A percentile compares a stretch with the other conserved stretches of the same genome.
These are phyloP conservation scores for Arthrinium puccinioides DNA, from an alignment of 2,329 filamentous ascomycete species.

Conservation along the genomic window DNA sequence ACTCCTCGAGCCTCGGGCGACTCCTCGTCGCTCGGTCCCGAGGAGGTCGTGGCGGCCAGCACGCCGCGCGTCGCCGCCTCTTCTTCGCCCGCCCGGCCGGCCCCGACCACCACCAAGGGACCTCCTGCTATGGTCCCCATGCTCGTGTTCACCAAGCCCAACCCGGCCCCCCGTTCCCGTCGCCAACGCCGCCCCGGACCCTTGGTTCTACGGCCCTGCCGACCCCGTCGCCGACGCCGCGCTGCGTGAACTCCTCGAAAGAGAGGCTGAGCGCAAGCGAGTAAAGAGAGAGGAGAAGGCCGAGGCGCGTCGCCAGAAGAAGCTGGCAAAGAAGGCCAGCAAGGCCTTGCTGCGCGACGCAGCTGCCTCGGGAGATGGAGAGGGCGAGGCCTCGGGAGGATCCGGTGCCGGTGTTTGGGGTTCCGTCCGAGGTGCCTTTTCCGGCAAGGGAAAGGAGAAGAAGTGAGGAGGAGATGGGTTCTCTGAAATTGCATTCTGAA, in stretches of 20 bases:
- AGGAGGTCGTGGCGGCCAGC: neutral
- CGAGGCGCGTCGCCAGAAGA: neutral
- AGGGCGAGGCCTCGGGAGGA: too few species aligned
- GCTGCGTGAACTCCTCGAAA: too few species aligned
- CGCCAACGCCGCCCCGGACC: neutral
- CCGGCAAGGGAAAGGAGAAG: too few species aligned
- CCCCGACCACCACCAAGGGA: too few species aligned
- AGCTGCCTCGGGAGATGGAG: too few species aligned
- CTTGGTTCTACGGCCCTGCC: neutral
- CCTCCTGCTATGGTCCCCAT: too few species aligned
- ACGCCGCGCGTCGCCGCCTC: neutral
- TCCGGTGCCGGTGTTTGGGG: too few species aligned
- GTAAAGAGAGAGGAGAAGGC: neutral
- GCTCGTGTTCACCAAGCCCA: neutral
- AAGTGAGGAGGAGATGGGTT: too few species aligned
- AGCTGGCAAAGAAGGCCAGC: neutral
- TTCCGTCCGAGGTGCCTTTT: too few species aligned
- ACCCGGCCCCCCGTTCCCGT: neutral
- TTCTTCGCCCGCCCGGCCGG: neutral
- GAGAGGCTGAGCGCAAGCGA: neutral
- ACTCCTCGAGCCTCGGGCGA: neutral
- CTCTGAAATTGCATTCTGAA: too few species aligned
- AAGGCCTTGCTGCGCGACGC: neutral
- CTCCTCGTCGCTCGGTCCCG: neutral
- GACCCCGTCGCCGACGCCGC: too few species aligned